Percentiles rank a stretch among this genome's conserved stretches.
Conservation (phyloP, 2,329 filamentous ascomycete species). For the Pseudocercospora pini-densiflorae region DNA sequence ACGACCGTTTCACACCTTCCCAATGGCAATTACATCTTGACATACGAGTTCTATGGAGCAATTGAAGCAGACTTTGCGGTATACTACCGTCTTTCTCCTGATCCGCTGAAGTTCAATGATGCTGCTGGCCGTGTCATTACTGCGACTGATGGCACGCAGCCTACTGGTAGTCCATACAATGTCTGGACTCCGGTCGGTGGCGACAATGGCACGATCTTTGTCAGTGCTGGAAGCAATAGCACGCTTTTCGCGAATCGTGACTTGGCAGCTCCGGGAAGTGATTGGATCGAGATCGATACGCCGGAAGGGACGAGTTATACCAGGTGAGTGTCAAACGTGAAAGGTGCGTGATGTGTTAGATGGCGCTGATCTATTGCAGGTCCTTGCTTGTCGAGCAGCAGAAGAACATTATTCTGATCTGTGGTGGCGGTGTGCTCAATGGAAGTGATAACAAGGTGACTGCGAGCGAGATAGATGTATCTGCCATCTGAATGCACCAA, state of each 20-base stretch:
- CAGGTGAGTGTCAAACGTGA: not conserved
- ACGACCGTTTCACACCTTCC: conserved; percentile 62
- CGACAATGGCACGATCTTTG: conserved; percentile 55
- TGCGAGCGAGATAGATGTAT: conserved; percentile 2
- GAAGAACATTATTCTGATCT: conserved; percentile 2
- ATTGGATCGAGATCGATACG: conserved; percentile 8
- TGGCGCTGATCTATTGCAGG: too few relatives aligned
- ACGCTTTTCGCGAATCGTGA: conserved; percentile 5
- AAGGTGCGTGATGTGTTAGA: too few relatives aligned
- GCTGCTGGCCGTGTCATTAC: conserved; percentile 48
- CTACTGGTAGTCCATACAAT: conserved; percentile 56
- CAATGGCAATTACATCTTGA: conserved; percentile 65
- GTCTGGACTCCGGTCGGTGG: conserved; percentile 57
- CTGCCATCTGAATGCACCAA: not conserved
- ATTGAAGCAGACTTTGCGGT: conserved; percentile 53
- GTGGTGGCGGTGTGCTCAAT: not conserved
- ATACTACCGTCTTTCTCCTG: conserved; percentile 56
- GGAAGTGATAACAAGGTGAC: conserved; percentile 1
- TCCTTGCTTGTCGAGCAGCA: conserved; percentile 5
- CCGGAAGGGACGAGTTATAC: conserved; percentile 3
- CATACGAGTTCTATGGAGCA: conserved; percentile 65
- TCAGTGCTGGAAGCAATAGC: conserved; percentile 44
- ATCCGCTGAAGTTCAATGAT: conserved; percentile 54
- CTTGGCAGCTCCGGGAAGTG: conserved; percentile 1
- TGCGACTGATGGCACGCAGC: conserved; percentile 51